Percentiles rank a stretch among this genome's conserved stretches.
phyloP scores from a whole-genome alignment of 2,329 filamentous ascomycete genomes.

The Dothideomycetes sp. region DNA sequence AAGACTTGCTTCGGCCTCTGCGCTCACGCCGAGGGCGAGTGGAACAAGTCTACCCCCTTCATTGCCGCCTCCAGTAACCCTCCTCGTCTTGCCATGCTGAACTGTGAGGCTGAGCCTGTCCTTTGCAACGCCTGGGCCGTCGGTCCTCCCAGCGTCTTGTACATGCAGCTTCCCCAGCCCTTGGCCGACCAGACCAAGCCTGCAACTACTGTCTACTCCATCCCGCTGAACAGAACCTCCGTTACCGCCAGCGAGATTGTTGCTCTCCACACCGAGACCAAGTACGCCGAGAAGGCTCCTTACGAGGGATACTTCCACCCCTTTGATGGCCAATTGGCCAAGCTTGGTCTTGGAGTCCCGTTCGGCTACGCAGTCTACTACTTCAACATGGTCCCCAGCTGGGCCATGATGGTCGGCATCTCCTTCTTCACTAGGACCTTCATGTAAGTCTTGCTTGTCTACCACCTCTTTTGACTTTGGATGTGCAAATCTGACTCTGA shows the following conservation, averaged over 20 bases:
- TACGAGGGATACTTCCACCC: constrained; percentile 66
- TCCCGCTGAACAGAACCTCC: constrained; percentile 58
- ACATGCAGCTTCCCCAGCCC: constrained; percentile 49
- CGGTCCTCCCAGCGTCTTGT: constrained; percentile 53
- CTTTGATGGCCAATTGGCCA: constrained; percentile 55
- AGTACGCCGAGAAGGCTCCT: constrained; percentile 37
- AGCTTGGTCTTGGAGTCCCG: constrained; percentile 52
- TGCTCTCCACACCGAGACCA: constrained; percentile 48
- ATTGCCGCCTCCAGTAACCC: constrained; percentile 50
- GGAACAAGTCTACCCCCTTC: constrained; percentile 37
- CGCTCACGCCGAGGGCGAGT: constrained; percentile 49
- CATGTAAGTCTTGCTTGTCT: constrained; percentile 48
- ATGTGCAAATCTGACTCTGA: neutral
- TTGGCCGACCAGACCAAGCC: constrained; percentile 54
- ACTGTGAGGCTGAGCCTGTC: constrained; percentile 64
- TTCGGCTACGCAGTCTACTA: constrained; percentile 57
- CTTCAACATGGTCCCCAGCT: constrained; percentile 50
- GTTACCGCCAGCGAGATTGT: constrained; percentile 54
- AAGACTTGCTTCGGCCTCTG: constrained; percentile 69
- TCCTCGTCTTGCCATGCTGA: constrained; percentile 57
- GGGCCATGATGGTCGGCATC: constrained; percentile 67
- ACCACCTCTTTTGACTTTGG: too few species aligned
- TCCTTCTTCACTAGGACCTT: constrained; percentile 62
- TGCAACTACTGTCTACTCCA: constrained; percentile 52
- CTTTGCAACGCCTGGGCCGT: constrained; percentile 67